phyloP scores from a whole-genome alignment of 495 filamentous ascomycete species.

The Xylaria scruposa region DNA sequence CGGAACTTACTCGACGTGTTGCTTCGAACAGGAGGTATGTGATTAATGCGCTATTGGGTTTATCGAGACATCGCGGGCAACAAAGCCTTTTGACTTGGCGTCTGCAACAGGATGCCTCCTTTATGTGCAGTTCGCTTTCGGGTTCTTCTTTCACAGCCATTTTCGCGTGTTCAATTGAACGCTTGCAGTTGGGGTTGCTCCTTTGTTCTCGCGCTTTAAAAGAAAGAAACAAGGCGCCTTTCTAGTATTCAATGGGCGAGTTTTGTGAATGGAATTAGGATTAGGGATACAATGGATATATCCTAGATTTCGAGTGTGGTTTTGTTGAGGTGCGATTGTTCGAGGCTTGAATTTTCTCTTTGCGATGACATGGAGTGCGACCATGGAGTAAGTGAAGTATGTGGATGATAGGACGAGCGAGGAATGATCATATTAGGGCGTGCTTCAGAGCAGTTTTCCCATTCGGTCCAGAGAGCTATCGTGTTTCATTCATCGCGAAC shows the following conservation, averaged over 20 bases:
- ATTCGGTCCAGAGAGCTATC: background rate
- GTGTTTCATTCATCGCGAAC: background rate
- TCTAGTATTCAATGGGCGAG: background rate
- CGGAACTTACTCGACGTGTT: background rate
- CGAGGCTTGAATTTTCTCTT: background rate
- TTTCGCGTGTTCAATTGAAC: slow-evolving; percentile 12
- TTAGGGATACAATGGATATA: background rate
- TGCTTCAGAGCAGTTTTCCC: background rate
- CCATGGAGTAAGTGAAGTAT: no score
- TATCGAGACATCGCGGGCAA: background rate
- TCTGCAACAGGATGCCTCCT: slow-evolving; percentile 27
- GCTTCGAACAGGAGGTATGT: background rate
- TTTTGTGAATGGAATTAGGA: background rate
- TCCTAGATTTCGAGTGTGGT: background rate
- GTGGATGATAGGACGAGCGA: background rate
- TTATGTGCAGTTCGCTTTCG: slow-evolving; percentile 29
- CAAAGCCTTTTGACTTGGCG: slow-evolving; percentile 9
- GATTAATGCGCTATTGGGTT: background rate
- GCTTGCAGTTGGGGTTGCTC: background rate
- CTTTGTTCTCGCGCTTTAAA: slow-evolving; percentile 4
- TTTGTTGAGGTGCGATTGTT: background rate
- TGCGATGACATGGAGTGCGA: background rate
- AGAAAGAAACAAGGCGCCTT: background rate
- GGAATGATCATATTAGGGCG: background rate
- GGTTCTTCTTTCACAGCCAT: slow-evolving; percentile 11